A percentile compares a stretch with the other conserved stretches of the same genome.
Conservation (phyloP, 2,329 filamentous ascomycete species). For the Samsoniella hepiali region DNA sequence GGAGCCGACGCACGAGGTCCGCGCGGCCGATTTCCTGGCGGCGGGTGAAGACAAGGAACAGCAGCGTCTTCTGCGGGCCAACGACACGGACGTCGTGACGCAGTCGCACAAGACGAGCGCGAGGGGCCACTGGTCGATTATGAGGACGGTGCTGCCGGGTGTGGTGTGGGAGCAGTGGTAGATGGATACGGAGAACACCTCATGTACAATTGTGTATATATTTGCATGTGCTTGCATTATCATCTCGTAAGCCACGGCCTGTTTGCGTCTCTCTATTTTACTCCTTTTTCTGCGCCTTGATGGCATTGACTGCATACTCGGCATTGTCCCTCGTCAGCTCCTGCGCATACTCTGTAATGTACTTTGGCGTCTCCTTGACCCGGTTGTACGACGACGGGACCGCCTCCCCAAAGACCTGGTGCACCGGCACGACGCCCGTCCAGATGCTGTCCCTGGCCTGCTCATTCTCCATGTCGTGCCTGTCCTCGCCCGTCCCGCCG, state of each 20-base stretch:
- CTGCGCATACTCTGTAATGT: conserved; percentile 44
- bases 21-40: conserved; percentile 46
- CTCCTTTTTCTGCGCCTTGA: conserved; percentile 35
- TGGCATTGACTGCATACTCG: conserved; percentile 28
- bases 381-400: conserved; percentile 58
- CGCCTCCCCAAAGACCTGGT: conserved; percentile 61
- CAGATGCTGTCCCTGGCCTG: conserved; percentile 44
- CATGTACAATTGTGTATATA: not conserved
- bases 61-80: conserved; percentile 50
- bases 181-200: not conserved
- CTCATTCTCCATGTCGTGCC: conserved; percentile 44
- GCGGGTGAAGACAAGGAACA: conserved; percentile 34
- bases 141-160: conserved; percentile 77
- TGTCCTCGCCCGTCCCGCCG: conserved; percentile 59
- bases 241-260: not conserved
- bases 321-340: conserved; percentile 8
- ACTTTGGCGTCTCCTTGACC: conserved; percentile 54
- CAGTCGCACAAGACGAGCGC: conserved; percentile 74
- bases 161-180: conserved; percentile 87
- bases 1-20: conserved; percentile 68
- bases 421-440: conserved; percentile 61
- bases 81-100: conserved; percentile 63
- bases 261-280: not conserved
- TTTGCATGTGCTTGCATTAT: not conserved
- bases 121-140: conserved; percentile 84